A percentile compares a stretch with the other conserved stretches of the same genome.
These are phyloP conservation scores for Fusarium chuoi DNA, from an alignment of 2,329 filamentous ascomycete genomes.

Conservation along the genomic window DNA sequence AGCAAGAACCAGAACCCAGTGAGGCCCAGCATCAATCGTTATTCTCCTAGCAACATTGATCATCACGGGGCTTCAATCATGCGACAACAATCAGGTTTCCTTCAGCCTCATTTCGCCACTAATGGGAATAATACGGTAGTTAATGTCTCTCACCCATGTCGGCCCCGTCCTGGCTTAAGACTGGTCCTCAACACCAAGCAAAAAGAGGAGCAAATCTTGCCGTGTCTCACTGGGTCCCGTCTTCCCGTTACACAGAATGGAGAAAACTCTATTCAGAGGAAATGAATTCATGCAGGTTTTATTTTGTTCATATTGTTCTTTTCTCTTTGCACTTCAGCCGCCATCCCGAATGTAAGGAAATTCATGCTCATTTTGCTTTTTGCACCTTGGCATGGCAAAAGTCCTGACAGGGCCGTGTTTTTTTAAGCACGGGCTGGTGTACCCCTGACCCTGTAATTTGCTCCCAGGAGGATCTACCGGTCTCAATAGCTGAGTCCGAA, in stretches of 20 bases:
- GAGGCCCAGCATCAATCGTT: no score
- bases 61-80: not conserved
- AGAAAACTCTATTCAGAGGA: not conserved
- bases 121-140: not conserved
- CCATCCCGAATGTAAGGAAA: no score
- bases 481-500: not conserved
- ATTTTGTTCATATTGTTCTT: not conserved
- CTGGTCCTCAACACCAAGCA: not conserved
- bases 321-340: not conserved
- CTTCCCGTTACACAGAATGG: not conserved
- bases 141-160: not conserved
- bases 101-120: not conserved
- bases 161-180: not conserved
- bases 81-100: not conserved
- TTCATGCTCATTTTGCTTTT: not conserved
- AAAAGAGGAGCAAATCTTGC: not conserved
- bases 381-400: not conserved
- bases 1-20: no score
- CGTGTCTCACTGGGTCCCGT: not conserved
- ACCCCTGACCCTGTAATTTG: not conserved
- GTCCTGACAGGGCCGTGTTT: no score
- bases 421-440: not conserved
- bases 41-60: fast-evolving
- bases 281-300: not conserved
- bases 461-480: no score